Evolutionary conservation across 1,284 basidiomycete species (phyloP).

Genomic region (Cryptococcus floricola): DNA sequence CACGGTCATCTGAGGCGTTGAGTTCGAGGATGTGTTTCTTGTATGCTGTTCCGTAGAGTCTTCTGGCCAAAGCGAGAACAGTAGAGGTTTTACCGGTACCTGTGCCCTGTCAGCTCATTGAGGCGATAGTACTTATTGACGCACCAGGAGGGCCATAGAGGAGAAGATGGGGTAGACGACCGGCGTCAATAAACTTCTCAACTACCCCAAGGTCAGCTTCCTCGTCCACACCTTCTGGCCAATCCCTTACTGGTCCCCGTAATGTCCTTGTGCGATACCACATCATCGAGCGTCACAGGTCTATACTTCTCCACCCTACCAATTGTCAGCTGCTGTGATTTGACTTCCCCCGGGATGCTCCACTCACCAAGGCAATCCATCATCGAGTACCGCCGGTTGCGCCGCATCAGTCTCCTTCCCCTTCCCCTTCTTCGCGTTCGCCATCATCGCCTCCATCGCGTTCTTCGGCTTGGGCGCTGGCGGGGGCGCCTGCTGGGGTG

Average conservation of each 20-base stretch:
- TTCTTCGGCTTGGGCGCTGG: constrained; percentile 20
- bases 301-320: constrained; percentile 93
- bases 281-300: constrained; percentile 79
- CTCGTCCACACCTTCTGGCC: neutral
- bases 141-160: constrained; percentile 92
- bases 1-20: constrained; percentile 96
- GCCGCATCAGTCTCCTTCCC: constrained; percentile 35
- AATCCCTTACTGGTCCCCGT: constrained; percentile 71
- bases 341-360: neutral
- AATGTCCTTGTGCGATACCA: constrained; percentile 92
- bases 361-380: constrained; percentile 48
- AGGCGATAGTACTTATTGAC: constrained; percentile 1
- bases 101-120: constrained; percentile 7
- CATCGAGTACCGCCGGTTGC: constrained; percentile 25
- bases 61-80: constrained; percentile 90
- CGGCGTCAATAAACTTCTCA: constrained; percentile 93
- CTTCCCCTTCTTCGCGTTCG: constrained; percentile 39
- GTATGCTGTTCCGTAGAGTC: constrained; percentile 77
- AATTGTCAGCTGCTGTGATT: neutral
- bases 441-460: constrained; percentile 45
- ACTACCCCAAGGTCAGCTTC: constrained; percentile 55
- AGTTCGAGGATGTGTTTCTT: constrained; percentile 94
- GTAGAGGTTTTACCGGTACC: constrained; percentile 96
- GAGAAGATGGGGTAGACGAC: constrained; percentile 87
- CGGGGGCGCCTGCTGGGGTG: too few relatives aligned